Conservation (phyloP, 179 eudicot species). For the Beta macrorhiza region DNA sequence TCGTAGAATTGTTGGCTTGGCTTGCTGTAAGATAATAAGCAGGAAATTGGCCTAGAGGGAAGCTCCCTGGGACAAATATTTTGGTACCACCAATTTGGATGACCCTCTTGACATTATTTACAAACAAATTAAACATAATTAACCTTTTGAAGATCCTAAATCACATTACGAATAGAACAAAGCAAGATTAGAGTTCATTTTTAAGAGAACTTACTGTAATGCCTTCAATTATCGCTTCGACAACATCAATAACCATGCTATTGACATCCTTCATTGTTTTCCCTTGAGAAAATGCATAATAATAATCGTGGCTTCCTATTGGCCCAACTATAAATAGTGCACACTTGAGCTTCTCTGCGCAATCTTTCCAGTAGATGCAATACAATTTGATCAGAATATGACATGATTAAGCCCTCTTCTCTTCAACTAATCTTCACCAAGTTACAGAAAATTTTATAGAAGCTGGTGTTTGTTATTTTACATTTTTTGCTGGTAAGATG, state of each 20-base stretch:
- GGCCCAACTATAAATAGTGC: conserved; percentile 26
- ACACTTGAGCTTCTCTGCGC: conserved; percentile 24
- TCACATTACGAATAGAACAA: background rate
- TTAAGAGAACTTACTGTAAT: conserved; percentile 18
- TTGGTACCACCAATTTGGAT: conserved; percentile 29
- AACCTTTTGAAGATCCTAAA: background rate
- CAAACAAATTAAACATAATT: background rate
- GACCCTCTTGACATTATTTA: conserved; percentile 23
- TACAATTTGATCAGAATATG: background rate
- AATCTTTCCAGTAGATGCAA: conserved; percentile 10
- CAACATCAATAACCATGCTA: conserved; percentile 31
- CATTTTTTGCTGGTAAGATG: no score
- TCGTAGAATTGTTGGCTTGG: conserved; percentile 3
- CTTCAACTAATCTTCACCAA: background rate
- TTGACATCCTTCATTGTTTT: conserved; percentile 27
- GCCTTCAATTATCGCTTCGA: conserved; percentile 26
- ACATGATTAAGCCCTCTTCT: background rate
- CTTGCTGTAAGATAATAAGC: conserved; percentile 25
- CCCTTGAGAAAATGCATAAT: conserved; percentile 33
- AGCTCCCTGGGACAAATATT: conserved; percentile 36
- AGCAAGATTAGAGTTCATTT: background rate
- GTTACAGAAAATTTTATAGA: no score
- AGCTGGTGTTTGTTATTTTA: no score
- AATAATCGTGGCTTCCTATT: conserved; percentile 33
- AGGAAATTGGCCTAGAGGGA: conserved; percentile 36